Percentiles rank a stretch among this genome's conserved stretches.
Evolutionary conservation across 805 yeast genomes (phyloP).

Genomic region (Zygosaccharomyces pseudorouxii): DNA sequence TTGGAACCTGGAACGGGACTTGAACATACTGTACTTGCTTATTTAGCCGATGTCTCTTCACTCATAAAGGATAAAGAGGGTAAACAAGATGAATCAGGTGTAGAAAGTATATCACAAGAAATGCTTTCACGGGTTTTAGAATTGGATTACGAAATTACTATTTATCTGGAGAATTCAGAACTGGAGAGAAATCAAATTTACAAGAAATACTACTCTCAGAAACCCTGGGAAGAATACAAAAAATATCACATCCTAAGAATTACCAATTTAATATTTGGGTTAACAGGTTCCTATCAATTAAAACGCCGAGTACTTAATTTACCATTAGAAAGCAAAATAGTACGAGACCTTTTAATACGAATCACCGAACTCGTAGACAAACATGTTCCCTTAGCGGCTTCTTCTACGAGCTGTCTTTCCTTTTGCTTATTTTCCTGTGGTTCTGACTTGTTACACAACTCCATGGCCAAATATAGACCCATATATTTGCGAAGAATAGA

Average conservation of each 20-base stretch:
- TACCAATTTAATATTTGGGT: slow-evolving; percentile 49
- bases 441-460: slow-evolving; percentile 19
- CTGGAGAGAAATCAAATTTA: slow-evolving; percentile 29
- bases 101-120: slow-evolving; percentile 15
- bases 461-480: slow-evolving; percentile 12
- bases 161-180: slow-evolving; percentile 23
- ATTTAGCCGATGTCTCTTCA: slow-evolving; percentile 46
- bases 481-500: slow-evolving; percentile 15
- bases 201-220: slow-evolving; percentile 9
- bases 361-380: slow-evolving; percentile 14
- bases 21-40: slow-evolving; percentile 56
- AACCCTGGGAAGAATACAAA: slow-evolving; percentile 8
- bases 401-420: slow-evolving; percentile 18
- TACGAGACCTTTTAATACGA: slow-evolving; percentile 34
- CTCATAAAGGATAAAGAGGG: slow-evolving; percentile 36
- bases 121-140: slow-evolving; percentile 37
- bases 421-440: slow-evolving; percentile 25
- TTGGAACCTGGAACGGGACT: slow-evolving; percentile 64
- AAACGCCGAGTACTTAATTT: slow-evolving; percentile 52
- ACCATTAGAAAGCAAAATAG: slow-evolving; percentile 43
- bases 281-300: slow-evolving; percentile 52
- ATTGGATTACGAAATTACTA: slow-evolving; percentile 32
- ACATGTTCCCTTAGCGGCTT: slow-evolving; percentile 25
- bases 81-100: slow-evolving; percentile 9
- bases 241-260: slow-evolving; percentile 37